A percentile compares a stretch with the other conserved stretches of the same genome.
Conservation (phyloP, 441 rosid genomes). For the Gossypium schwendimanii region DNA sequence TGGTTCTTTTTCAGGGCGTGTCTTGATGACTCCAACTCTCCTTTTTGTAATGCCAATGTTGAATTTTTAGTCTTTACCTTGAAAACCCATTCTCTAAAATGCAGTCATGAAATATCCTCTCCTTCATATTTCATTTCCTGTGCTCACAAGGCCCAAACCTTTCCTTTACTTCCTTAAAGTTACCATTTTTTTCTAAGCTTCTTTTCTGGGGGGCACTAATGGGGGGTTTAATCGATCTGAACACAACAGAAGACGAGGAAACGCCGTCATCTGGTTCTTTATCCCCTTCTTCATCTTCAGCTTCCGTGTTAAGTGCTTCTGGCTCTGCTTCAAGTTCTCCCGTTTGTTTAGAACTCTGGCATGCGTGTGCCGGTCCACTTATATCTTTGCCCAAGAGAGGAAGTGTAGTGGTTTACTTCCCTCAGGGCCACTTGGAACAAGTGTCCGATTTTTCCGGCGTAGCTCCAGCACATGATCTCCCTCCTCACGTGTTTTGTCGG, state of each 20-base stretch:
- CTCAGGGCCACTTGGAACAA: slow-evolving; percentile 89
- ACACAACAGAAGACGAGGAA: slow-evolving; percentile 84
- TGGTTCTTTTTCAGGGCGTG: slow-evolving; percentile 1
- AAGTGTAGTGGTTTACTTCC: slow-evolving; percentile 72
- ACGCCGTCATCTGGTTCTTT: slow-evolving; percentile 57
- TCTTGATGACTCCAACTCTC: slow-evolving; percentile 9
- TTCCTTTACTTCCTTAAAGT: neutral
- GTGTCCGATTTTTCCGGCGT: slow-evolving; percentile 54
- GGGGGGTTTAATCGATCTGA: slow-evolving; percentile 90
- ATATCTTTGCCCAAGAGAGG: slow-evolving; percentile 83
- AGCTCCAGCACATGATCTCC: slow-evolving; percentile 48
- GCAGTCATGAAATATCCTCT: slow-evolving; percentile 32
- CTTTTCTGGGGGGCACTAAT: slow-evolving; percentile 14
- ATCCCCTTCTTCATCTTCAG: slow-evolving; percentile 50
- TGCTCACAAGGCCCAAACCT: neutral
- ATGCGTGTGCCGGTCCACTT: slow-evolving; percentile 96
- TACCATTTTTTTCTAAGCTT: slow-evolving; percentile 4
- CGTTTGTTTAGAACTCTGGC: slow-evolving; percentile 92
- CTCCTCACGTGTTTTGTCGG: slow-evolving; percentile 81
- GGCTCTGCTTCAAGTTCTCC: slow-evolving; percentile 24
- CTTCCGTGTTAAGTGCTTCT: slow-evolving; percentile 39
- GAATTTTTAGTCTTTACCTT: slow-evolving; percentile 14
- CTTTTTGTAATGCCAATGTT: slow-evolving; percentile 28
- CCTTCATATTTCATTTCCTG: neutral
- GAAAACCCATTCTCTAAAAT: slow-evolving; percentile 6